These are phyloP conservation scores for Venturiaceae sp. DNA, from an alignment of 2,329 filamentous ascomycete genomes.

Conservation along the genomic window DNA sequence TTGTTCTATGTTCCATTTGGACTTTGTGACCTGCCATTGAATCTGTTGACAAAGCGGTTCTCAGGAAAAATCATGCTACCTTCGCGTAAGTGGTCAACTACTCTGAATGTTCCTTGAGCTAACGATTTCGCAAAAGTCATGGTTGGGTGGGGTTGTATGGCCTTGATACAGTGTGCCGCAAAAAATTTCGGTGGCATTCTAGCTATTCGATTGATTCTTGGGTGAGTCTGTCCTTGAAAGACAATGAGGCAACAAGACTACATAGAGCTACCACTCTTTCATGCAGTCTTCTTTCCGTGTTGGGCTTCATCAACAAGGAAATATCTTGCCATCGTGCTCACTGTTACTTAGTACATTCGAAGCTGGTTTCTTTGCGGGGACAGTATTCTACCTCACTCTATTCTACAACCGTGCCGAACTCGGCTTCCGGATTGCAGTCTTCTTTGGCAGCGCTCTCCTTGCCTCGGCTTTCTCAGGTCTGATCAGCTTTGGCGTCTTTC, in stretches of 20 bases:
- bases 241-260: no score
- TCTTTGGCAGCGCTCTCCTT: conserved; percentile 48
- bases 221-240: no score
- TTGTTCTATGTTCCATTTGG: conserved; percentile 44
- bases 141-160: conserved; percentile 39
- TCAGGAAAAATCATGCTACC: conserved; percentile 34
- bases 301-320: no score
- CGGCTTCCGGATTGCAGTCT: conserved; percentile 42
- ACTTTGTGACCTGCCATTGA: conserved; percentile 39
- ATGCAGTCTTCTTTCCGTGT: no score
- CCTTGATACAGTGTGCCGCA: conserved; percentile 38
- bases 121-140: conserved; percentile 21
- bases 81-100: conserved; percentile 12
- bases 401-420: conserved; percentile 52
- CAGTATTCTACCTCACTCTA: conserved; percentile 47
- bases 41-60: conserved; percentile 37
- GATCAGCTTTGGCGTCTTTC: conserved; percentile 42
- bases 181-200: conserved; percentile 40
- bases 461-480: conserved; percentile 46
- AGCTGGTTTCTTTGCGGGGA: conserved; percentile 50
- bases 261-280: no score
- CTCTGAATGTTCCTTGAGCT: conserved; percentile 10
- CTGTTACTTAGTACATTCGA: conserved; percentile 36
- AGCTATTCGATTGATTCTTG: conserved; percentile 39
- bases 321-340: no score